phyloP scores from a whole-genome alignment of 2,329 filamentous ascomycete genomes.

The Leptosphaerulina australis region DNA sequence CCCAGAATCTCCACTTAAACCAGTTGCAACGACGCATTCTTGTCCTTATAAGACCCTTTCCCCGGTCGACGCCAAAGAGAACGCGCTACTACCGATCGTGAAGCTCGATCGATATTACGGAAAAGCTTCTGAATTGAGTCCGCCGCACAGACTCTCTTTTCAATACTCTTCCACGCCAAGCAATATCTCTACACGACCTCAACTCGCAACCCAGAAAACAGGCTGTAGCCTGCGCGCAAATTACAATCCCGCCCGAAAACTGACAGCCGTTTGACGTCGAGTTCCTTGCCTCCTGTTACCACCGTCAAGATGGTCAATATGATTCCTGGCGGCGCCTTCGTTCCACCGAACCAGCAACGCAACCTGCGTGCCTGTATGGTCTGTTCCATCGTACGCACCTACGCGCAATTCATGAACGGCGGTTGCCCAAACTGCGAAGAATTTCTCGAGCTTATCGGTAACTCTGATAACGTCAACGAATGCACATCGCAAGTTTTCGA shows the following conservation, averaged over 20 bases:
- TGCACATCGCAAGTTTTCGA: constrained; percentile 98
- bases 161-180: neutral
- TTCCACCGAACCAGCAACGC: constrained; percentile 76
- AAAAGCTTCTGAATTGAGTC: too few relatives aligned
- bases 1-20: constrained; percentile 2
- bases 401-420: constrained; percentile 77
- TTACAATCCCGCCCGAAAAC: neutral
- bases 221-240: neutral
- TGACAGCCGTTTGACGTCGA: neutral
- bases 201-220: neutral
- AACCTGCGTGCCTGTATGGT: constrained; percentile 97
- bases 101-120: neutral
- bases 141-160: neutral
- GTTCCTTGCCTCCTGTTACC: neutral
- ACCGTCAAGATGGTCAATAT: constrained; percentile 32
- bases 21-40: constrained; percentile 20
- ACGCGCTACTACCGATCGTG: neutral
- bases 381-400: constrained; percentile 90
- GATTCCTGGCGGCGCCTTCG: constrained; percentile 62
- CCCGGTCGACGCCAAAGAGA: constrained; percentile 3
- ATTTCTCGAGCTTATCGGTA: constrained; percentile 81
- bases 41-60: constrained; percentile 16
- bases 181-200: neutral
- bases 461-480: constrained; percentile 80
- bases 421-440: constrained; percentile 98